These are phyloP conservation scores for Debaryomyces fabryi DNA, from an alignment of 1,139 yeast species.

Conservation along the genomic window DNA sequence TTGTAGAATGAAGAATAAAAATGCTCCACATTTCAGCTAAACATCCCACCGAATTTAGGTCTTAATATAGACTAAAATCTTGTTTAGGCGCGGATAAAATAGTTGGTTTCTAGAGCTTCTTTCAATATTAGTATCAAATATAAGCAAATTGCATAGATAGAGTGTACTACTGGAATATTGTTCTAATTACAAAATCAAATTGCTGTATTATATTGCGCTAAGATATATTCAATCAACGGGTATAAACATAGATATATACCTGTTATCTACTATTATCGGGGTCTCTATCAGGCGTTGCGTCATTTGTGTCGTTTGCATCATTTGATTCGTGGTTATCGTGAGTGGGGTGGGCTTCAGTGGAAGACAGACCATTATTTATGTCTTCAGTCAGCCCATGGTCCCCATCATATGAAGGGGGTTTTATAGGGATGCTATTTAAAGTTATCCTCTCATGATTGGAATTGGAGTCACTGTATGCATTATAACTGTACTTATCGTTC, in stretches of 20 bases:
- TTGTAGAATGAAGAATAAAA: not conserved
- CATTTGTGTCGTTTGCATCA: not conserved
- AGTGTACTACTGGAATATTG: not conserved
- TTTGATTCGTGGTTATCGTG: not conserved
- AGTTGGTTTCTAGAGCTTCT: not conserved
- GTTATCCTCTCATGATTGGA: conserved; percentile 46
- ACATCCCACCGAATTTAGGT: not conserved
- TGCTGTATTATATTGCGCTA: not conserved
- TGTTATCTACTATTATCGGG: not conserved
- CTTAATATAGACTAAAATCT: not conserved
- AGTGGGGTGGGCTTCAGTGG: not conserved
- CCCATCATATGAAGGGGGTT: conserved; percentile 41
- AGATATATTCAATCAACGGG: not conserved
- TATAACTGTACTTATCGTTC: conserved; percentile 43
- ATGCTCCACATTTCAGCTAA: not conserved
- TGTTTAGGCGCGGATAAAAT: too few species aligned
- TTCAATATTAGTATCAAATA: not conserved
- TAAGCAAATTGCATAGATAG: not conserved
- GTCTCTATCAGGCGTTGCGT: not conserved
- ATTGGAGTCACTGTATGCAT: conserved; percentile 40
- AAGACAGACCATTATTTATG: not conserved
- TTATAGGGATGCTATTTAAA: conserved; percentile 38
- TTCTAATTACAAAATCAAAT: not conserved
- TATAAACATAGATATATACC: not conserved
- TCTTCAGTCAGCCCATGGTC: conserved; percentile 13